Base-by-base conservation (phyloP, 768 basidiomycete species). In the Mycena floridula region DNA sequence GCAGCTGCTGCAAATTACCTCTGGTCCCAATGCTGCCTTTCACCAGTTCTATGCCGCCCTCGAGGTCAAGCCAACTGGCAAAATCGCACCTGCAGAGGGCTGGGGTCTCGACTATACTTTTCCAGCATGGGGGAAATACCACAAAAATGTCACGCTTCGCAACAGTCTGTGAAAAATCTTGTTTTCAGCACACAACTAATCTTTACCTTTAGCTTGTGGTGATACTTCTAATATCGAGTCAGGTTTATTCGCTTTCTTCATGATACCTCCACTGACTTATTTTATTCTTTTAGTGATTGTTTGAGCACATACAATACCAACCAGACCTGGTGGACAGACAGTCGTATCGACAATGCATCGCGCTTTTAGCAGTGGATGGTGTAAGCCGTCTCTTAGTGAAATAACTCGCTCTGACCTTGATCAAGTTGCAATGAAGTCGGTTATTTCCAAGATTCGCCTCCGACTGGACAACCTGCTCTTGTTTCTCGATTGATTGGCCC, bases 291-390 rank as follows among this genome's bases (percentile, higher is more conserved):
- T 44, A 78, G 70, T 51, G 56, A 50, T 9, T 72, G 69, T 47
- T 54, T 77, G 25, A 73, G 68, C 3, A 65, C 62, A 3, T 73
- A 73, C 45, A 58, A 76, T 47, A 46, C 62, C 3, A 59, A 62
- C 1, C 59, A 62, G 35, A 23, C 57, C 1, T 74, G 54, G 56
- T 88, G 68, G 63, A 81, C 79, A 13, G 62, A 81, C 47, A 77
- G 67, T 2, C 59, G 65, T 4, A 61, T 86, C 26, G 63, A 84
- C 57, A 78, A 87, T 47, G 44, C 66, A 0, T 48, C 47, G 4
- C 72, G 85, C 20, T 84, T 84, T 3, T 88, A 84, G 83, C 61
- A 65, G 47, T 87, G 85, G 85, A 76, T 84, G 54, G 74, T 80
- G 7, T 87, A 59, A 46, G 72, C 54, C 22, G 12, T 27, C n/a